Conservation (phyloP, 2,329 filamentous ascomycete species). For the Coleophoma cylindrospora region DNA sequence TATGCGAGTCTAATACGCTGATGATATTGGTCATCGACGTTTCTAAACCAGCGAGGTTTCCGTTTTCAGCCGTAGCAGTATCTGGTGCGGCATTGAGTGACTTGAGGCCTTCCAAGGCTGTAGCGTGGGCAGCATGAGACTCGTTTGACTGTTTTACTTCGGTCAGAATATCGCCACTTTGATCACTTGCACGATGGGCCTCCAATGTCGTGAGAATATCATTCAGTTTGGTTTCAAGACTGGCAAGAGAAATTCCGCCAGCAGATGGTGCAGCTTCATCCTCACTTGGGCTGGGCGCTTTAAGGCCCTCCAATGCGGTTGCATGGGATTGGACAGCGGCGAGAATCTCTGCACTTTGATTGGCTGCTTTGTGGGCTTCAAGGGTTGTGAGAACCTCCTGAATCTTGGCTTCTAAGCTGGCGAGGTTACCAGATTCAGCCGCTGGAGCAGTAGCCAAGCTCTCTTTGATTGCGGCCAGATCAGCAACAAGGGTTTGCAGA, state of each 20-base stretch:
- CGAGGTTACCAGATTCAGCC: constrained; percentile 3
- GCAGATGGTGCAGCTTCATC: background rate
- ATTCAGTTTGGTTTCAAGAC: constrained; percentile 1
- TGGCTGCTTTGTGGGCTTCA: constrained; percentile 12
- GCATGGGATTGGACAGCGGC: constrained; percentile 20
- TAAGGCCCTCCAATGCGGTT: constrained; percentile 11
- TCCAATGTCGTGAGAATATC: constrained; percentile 15
- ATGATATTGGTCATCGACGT: constrained; percentile 7
- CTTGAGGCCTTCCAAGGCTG: constrained; percentile 11
- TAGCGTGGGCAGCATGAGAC: constrained; percentile 16
- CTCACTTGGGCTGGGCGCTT: background rate
- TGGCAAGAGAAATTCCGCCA: background rate
- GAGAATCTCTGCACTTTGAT: constrained; percentile 16
- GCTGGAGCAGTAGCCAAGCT: constrained; percentile 1
- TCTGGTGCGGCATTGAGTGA: background rate
- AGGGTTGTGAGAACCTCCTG: constrained; percentile 15
- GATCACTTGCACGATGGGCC: constrained; percentile 10
- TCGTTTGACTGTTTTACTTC: constrained; percentile 21
- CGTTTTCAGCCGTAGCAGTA: background rate
- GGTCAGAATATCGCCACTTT: constrained; percentile 17
- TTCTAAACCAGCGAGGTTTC: background rate
- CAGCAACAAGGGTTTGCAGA: background rate
- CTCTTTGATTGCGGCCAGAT: background rate
- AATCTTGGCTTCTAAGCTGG: constrained; percentile 15
- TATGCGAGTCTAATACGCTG: constrained; percentile 8